Percentiles rank a stretch among this genome's conserved stretches.
Evolutionary conservation across 2,329 filamentous ascomycete genomes (phyloP).

Genomic region (Talaromyces atroroseus): DNA sequence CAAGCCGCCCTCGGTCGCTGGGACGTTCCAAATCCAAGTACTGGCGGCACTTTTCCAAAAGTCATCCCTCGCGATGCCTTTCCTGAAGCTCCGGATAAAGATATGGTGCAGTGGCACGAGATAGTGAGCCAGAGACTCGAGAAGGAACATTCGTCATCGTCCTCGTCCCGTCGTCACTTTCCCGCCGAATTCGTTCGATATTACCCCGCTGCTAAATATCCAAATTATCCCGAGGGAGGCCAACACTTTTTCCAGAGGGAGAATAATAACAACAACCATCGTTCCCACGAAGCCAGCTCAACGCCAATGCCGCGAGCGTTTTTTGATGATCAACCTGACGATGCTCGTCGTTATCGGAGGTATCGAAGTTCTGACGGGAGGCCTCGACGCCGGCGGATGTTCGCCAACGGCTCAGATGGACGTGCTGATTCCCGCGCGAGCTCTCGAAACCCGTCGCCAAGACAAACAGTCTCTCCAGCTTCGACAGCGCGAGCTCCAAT

Average conservation of each 20-base stretch:
- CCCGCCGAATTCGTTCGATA: conserved; percentile 24
- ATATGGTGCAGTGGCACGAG: conserved; percentile 84
- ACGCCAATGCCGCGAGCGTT: neutral
- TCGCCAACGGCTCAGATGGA: neutral
- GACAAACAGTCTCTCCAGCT: conserved; percentile 5
- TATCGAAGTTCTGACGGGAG: conserved; percentile 7
- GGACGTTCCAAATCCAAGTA: conserved; percentile 68
- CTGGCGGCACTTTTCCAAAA: conserved; percentile 53
- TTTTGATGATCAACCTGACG: conserved; percentile 13
- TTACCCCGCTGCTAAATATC: conserved; percentile 27
- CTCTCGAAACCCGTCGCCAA: conserved; percentile 10
- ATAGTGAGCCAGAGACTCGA: conserved; percentile 66
- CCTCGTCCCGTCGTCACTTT: conserved; percentile 19
- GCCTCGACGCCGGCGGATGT: conserved; percentile 2
- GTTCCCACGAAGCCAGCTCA: neutral
- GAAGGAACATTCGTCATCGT: conserved; percentile 45
- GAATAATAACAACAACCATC: conserved; percentile 7
- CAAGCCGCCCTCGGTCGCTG: conserved; percentile 75
- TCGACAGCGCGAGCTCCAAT: conserved; percentile 27
- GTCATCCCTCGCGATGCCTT: conserved; percentile 63
- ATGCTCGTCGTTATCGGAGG: conserved; percentile 2
- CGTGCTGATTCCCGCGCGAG: conserved; percentile 1
- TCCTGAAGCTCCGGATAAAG: conserved; percentile 65
- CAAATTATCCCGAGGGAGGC: conserved; percentile 21
- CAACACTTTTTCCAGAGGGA: conserved; percentile 14